These are phyloP conservation scores for Arabidopsis arenosa DNA, from an alignment of 345 rosid genomes.

Conservation along the genomic window DNA sequence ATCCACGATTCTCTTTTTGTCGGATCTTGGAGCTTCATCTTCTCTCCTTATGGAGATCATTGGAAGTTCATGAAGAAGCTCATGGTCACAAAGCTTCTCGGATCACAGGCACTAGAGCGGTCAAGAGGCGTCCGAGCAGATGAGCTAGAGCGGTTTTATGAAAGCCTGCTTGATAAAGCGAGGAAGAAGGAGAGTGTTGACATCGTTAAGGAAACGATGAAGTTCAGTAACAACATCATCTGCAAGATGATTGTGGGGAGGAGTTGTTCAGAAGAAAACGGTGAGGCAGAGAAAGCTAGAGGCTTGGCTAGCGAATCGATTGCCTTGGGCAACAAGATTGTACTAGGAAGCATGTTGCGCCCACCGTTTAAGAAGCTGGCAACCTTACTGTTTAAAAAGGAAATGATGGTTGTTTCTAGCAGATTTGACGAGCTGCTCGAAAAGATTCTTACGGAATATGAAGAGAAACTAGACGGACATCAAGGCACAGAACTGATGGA, in stretches of 20 bases:
- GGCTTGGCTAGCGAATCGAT: background rate
- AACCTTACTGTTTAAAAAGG: slow-evolving; percentile 48
- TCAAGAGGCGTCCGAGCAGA: slow-evolving; percentile 26
- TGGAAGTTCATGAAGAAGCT: slow-evolving; percentile 44
- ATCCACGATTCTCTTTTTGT: slow-evolving; percentile 10
- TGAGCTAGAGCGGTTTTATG: slow-evolving; percentile 24
- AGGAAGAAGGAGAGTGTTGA: slow-evolving; percentile 30
- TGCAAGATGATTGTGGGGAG: slow-evolving; percentile 53
- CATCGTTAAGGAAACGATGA: slow-evolving; percentile 18
- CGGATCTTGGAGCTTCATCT: slow-evolving; percentile 17
- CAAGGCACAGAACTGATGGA: slow-evolving; percentile 52
- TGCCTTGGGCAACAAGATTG: background rate
- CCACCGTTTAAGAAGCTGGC: slow-evolving; percentile 22
- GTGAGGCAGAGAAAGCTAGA: background rate
- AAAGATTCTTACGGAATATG: slow-evolving; percentile 61
- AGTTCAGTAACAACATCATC: slow-evolving; percentile 26
- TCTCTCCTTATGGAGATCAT: slow-evolving; percentile 30
- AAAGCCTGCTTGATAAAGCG: slow-evolving; percentile 24
- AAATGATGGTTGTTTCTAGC: slow-evolving; percentile 50
- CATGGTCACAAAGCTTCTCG: slow-evolving; percentile 27
- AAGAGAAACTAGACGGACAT: slow-evolving; percentile 40
- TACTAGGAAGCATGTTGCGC: slow-evolving; percentile 3
- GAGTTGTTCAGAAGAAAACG: slow-evolving; percentile 18
- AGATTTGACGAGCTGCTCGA: slow-evolving; percentile 61
- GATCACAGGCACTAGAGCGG: slow-evolving; percentile 27